Evolutionary conservation across 441 rosid species (phyloP).

Genomic region (Pelargonium australe): DNA sequence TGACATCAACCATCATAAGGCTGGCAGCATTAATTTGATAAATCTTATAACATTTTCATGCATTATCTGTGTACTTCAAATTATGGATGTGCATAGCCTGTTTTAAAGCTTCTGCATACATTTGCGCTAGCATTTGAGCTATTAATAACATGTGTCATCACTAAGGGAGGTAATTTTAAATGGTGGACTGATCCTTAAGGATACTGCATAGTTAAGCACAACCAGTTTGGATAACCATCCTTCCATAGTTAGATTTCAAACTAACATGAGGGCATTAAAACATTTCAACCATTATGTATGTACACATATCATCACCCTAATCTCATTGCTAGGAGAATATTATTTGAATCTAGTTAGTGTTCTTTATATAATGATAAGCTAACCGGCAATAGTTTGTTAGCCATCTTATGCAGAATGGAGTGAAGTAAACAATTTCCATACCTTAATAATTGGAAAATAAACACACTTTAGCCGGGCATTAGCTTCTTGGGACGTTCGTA

Average conservation of each 20-base stretch:
- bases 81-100: not conserved
- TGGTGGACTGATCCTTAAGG: not conserved
- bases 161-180: not conserved
- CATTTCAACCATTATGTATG: not conserved
- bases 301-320: not conserved
- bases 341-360: not conserved
- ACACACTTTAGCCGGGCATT: conserved; percentile 65
- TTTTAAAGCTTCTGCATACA: not conserved
- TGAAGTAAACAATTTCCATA: conserved; percentile 17
- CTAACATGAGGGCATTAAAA: not conserved
- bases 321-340: not conserved
- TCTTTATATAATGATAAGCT: not conserved
- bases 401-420: not conserved
- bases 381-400: not conserved
- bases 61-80: conserved; percentile 2
- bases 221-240: not conserved
- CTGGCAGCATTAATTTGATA: not conserved
- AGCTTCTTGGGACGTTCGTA: conserved; percentile 32
- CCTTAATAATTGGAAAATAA: conserved; percentile 62
- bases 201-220: not conserved
- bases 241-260: not conserved
- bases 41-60: not conserved
- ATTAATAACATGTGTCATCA: not conserved
- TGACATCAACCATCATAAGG: not conserved
- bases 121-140: not conserved